Evolutionary conservation across 176 grass and related monocot species (phyloP).

Genomic region (Saccharum spontaneum): DNA sequence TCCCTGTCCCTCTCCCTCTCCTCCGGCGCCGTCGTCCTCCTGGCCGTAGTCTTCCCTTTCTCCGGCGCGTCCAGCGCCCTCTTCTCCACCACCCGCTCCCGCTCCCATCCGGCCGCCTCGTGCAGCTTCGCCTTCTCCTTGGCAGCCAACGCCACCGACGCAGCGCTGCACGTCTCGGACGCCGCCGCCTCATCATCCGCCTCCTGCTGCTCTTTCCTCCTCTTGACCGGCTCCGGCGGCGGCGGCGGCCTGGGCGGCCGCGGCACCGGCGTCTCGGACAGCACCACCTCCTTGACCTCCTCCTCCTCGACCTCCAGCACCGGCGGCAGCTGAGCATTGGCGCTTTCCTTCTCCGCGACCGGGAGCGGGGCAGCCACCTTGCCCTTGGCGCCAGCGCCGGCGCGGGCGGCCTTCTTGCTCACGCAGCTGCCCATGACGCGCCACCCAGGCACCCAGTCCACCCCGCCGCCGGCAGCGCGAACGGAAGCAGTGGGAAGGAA

Average conservation of each 20-base stretch:
- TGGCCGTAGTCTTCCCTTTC: neutral
- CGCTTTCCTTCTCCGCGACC: constrained; percentile 23
- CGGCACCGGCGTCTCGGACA: constrained; percentile 43
- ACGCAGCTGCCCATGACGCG: constrained; percentile 33
- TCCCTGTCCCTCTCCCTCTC: constrained; percentile 23
- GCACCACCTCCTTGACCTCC: constrained; percentile 65
- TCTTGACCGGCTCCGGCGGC: constrained; percentile 12
- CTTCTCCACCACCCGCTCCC: neutral
- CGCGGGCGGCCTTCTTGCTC: constrained; percentile 55
- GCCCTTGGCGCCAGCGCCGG: neutral
- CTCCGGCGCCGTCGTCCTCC: neutral
- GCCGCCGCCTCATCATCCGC: neutral
- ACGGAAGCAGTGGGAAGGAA: neutral
- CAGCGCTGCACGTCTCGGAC: constrained; percentile 21
- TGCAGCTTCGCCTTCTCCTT: neutral
- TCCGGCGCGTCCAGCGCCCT: neutral
- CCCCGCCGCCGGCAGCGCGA: too few species aligned
- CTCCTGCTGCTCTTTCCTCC: neutral
- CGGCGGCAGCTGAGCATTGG: neutral
- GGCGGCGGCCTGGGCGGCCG: neutral
- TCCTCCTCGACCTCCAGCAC: constrained; percentile 39
- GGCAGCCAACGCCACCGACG: constrained; percentile 9
- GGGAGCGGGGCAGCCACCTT: neutral
- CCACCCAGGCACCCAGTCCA: neutral
- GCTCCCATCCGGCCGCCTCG: neutral